Conservation (phyloP, 2,329 filamentous ascomycete species). For the Claviceps quebecensis region DNA sequence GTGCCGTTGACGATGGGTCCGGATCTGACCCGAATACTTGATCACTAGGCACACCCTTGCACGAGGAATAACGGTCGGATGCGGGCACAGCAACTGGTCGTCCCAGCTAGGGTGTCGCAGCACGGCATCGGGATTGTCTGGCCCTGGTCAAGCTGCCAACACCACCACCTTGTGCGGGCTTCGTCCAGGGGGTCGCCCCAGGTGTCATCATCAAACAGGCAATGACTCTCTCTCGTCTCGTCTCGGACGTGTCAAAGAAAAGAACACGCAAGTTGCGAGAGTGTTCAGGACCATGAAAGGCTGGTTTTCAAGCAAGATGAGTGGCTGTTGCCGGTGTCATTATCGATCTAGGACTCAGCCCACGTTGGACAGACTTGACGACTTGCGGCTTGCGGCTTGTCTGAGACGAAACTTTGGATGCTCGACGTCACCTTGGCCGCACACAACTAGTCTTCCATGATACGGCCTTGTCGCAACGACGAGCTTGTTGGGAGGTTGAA, state of each 20-base stretch:
- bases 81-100: not conserved
- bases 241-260: not conserved
- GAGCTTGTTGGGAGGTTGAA: too few species aligned
- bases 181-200: constrained; percentile 5
- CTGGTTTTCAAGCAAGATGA: not conserved
- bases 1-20: not conserved
- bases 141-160: constrained; percentile 2
- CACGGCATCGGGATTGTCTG: not conserved
- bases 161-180: constrained; percentile 4
- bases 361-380: too few species aligned
- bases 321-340: not conserved
- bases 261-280: not conserved
- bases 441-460: not conserved
- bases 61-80: constrained; percentile 3
- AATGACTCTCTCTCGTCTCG: constrained; percentile 1
- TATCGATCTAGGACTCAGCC: not conserved
- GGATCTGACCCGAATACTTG: not conserved
- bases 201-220: constrained; percentile 5
- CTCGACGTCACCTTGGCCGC: not conserved
- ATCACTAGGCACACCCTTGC: not conserved
- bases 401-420: not conserved
- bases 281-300: not conserved
- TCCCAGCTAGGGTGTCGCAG: not conserved
- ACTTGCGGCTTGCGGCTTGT: not conserved
- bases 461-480: too few species aligned